Conservation (phyloP, 2,329 filamentous ascomycete genomes). For the Trichoderma lentiforme region DNA sequence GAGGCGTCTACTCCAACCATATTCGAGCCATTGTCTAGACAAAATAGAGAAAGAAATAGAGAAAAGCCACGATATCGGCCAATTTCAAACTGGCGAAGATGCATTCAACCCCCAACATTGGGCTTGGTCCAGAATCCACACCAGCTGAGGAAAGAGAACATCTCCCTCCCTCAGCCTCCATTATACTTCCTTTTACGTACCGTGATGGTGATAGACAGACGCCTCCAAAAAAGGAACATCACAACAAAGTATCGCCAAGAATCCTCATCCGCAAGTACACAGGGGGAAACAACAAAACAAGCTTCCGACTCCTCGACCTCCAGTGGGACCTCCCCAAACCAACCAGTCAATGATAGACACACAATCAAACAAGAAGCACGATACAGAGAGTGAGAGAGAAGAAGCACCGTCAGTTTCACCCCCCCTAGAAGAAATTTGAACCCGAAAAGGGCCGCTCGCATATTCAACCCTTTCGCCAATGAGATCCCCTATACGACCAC, state of each 20-base stretch:
- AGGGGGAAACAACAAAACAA: not conserved
- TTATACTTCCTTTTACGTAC: not conserved
- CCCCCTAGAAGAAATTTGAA: not conserved
- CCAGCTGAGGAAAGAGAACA: not conserved
- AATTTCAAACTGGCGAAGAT: not conserved
- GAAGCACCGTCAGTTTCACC: not conserved
- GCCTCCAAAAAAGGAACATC: not conserved
- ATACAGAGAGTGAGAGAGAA: not conserved
- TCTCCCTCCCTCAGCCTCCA: not conserved
- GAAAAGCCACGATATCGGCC: not conserved
- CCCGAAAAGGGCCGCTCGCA: not conserved
- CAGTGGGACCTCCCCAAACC: not conserved
- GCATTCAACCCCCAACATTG: not conserved
- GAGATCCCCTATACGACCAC: not conserved
- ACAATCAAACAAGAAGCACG: not conserved
- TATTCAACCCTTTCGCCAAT: not conserved
- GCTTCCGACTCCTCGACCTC: not conserved
- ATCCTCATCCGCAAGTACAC: not conserved
- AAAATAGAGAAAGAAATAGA: not conserved
- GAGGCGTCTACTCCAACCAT: not conserved
- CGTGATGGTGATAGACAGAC: not conserved
- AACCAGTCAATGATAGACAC: conserved; percentile 8
- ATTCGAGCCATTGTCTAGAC: not conserved
- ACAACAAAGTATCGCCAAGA: not conserved
- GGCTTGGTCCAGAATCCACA: not conserved